Evolutionary conservation across 306 rosid genomes (phyloP), one percentile per base, ranked within the genome.

Genomic region (Lathyrus aphaca): DNA sequence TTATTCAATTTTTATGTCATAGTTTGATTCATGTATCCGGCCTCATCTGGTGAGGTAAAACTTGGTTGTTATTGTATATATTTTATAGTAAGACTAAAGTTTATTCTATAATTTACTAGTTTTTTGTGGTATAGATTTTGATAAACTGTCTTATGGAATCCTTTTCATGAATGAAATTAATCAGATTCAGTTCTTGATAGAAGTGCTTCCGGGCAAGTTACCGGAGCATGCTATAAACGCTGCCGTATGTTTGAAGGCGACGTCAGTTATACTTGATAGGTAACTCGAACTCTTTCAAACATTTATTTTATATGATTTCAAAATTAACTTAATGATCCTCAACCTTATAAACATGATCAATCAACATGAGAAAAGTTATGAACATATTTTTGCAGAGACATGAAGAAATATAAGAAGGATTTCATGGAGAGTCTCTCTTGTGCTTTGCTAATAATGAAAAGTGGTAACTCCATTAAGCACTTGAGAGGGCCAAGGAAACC

Each of bases 211-310:
- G 2, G 92, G 86, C 0, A 43, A 84, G 11, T 76, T 76, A 29
- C 77, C 81, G 8, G 87, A 77, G 69, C 80, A 71, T 61, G 97
- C 87, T 37, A 10, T 82, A 8, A 76, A 77, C 8, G 78, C 79
- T 50, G 85, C 80, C 27, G 43, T 1, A 50, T 63, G 13, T 46
- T 71, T 69, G 43, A 69, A 72, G 49, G 80, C 95, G 66, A 88
- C 90, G 44, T 81, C 86, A 76, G 77, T 86, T 50, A 75, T 88
- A 58, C 90, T 90, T 67, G 92, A 88, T 56, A 90, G 89, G 96
- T 90, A 5, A 69, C 72, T 68, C 55, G 37, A 44, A 15, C 45
- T 54, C 35, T n/a, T 53, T 44, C 40, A 30, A 48, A 5, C 37
- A 72, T 53, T 10, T 0, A 18, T 71, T 45, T 56, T 19, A 40